Evolutionary conservation across 495 filamentous ascomycete genomes (phyloP).

Genomic region (Xylaria cubensis): DNA sequence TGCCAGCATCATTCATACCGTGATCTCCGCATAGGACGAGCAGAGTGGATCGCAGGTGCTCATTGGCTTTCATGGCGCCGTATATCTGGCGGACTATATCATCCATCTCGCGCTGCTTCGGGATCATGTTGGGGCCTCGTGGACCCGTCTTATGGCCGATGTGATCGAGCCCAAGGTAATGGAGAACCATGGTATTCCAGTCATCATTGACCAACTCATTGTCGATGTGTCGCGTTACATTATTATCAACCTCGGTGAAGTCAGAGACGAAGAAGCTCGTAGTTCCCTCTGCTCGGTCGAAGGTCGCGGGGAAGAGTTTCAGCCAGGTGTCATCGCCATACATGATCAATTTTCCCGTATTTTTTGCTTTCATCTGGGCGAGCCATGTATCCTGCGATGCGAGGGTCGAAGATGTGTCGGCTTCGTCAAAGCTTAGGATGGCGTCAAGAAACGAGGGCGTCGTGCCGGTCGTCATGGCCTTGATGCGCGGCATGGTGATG

Average conservation of each 20-base stretch:
- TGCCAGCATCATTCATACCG: slow-evolving; percentile 98
- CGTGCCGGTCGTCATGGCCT: slow-evolving; percentile 95
- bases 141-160: slow-evolving; percentile 97
- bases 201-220: slow-evolving; percentile 76
- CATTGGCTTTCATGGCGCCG: slow-evolving; percentile 69
- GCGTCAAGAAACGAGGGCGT: slow-evolving; percentile 97
- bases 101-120: slow-evolving; percentile 97
- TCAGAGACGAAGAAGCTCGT: slow-evolving; percentile 99
- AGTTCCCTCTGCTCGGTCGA: slow-evolving; percentile 86
- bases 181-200: slow-evolving; percentile 93
- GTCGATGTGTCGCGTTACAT: slow-evolving; percentile 90
- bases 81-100: slow-evolving; percentile 77
- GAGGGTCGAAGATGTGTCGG: slow-evolving; percentile 85
- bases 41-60: slow-evolving; percentile 77
- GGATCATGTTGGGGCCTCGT: slow-evolving; percentile 86
- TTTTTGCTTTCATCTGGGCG: slow-evolving; percentile 82
- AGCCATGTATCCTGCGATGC: slow-evolving; percentile 93
- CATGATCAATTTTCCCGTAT: slow-evolving; percentile 79
- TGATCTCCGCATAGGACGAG: slow-evolving; percentile 93
- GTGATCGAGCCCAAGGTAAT: slow-evolving; percentile 96
- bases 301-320: slow-evolving; percentile 90
- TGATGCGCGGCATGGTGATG: slow-evolving; percentile 97
- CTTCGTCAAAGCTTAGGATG: slow-evolving; percentile 95
- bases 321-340: slow-evolving; percentile 99
- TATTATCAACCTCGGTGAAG: slow-evolving; percentile 96